Percentiles rank a stretch among this genome's conserved stretches.
phyloP scores from a whole-genome alignment of 495 filamentous ascomycete genomes.

The Parathielavia appendiculata region DNA sequence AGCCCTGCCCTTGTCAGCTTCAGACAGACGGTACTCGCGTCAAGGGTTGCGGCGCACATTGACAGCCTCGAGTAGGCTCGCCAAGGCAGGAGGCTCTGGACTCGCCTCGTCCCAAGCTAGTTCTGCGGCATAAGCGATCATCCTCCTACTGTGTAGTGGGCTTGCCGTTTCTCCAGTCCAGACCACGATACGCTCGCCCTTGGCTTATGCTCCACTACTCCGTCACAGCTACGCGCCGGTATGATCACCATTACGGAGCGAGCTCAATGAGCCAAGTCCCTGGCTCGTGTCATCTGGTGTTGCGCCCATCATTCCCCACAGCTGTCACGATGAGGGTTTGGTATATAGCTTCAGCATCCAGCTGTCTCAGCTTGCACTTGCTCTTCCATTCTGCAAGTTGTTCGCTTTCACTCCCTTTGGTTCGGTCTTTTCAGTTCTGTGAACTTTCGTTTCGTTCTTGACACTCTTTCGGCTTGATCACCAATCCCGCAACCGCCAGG shows the following conservation, averaged over 20 bases:
- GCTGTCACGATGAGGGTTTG: neutral
- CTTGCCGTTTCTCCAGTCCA: slow-evolving; percentile 11
- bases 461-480: slow-evolving; percentile 39
- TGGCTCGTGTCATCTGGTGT: slow-evolving; percentile 21
- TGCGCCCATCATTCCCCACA: slow-evolving; percentile 18
- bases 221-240: slow-evolving; percentile 23
- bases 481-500: slow-evolving; percentile 33
- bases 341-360: slow-evolving; percentile 30
- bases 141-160: slow-evolving; percentile 7
- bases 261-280: slow-evolving; percentile 17
- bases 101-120: slow-evolving; percentile 14
- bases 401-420: slow-evolving; percentile 26
- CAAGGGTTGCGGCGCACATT: slow-evolving; percentile 15
- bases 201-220: slow-evolving; percentile 22
- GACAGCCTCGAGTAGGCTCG: slow-evolving; percentile 26
- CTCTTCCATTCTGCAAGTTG: slow-evolving; percentile 33
- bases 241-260: slow-evolving; percentile 34
- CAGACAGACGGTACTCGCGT: slow-evolving; percentile 15
- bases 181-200: slow-evolving; percentile 1
- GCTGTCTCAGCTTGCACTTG: slow-evolving; percentile 21
- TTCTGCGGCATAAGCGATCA: slow-evolving; percentile 28
- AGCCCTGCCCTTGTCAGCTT: slow-evolving; percentile 6
- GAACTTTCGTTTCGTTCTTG: slow-evolving; percentile 42
- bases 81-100: slow-evolving; percentile 10
- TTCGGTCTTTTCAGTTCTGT: slow-evolving; percentile 43